Percentiles rank a stretch among this genome's conserved stretches.
These are phyloP conservation scores for Linderina pennispora DNA, from an alignment of 192 early-diverging fungal genomes.

Conservation along the genomic window DNA sequence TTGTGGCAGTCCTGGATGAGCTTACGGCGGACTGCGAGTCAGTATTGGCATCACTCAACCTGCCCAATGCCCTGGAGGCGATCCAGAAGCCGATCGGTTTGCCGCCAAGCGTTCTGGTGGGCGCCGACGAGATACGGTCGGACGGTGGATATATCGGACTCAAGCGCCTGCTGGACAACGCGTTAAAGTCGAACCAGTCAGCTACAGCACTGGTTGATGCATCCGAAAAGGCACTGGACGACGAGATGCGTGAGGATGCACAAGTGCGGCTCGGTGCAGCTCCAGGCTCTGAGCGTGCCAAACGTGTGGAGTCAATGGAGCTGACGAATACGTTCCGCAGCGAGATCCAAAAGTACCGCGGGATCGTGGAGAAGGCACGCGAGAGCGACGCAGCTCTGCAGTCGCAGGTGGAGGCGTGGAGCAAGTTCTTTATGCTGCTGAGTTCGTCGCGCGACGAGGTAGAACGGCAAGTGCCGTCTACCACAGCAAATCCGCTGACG, in stretches of 20 bases:
- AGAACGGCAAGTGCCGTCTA: constrained; percentile 54
- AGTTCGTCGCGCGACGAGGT: constrained; percentile 41
- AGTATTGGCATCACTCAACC: constrained; percentile 59
- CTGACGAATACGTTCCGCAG: constrained; percentile 27
- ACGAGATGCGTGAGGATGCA: constrained; percentile 35
- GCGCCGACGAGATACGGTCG: constrained; percentile 66
- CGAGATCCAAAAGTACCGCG: constrained; percentile 50
- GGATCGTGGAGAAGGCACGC: constrained; percentile 61
- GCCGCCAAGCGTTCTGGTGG: constrained; percentile 61
- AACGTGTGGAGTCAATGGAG: constrained; percentile 16
- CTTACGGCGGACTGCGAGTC: constrained; percentile 62
- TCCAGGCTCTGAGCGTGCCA: constrained; percentile 3
- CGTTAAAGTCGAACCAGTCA: constrained; percentile 48
- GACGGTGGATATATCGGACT: constrained; percentile 64
- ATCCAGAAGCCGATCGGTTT: constrained; percentile 70
- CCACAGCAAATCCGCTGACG: constrained; percentile 49
- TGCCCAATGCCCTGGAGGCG: constrained; percentile 66
- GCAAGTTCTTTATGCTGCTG: constrained; percentile 30
- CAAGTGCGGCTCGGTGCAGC: constrained; percentile 8
- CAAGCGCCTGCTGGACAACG: constrained; percentile 55
- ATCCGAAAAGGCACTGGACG: constrained; percentile 23
- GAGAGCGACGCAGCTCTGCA: constrained; percentile 63
- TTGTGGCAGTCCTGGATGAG: constrained; percentile 60
- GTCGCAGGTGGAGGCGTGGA: constrained; percentile 39
- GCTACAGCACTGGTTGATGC: constrained; percentile 57